A percentile compares a stretch with the other conserved stretches of the same genome.
Conservation (phyloP, 768 basidiomycete genomes). For the Boletus speciosus region DNA sequence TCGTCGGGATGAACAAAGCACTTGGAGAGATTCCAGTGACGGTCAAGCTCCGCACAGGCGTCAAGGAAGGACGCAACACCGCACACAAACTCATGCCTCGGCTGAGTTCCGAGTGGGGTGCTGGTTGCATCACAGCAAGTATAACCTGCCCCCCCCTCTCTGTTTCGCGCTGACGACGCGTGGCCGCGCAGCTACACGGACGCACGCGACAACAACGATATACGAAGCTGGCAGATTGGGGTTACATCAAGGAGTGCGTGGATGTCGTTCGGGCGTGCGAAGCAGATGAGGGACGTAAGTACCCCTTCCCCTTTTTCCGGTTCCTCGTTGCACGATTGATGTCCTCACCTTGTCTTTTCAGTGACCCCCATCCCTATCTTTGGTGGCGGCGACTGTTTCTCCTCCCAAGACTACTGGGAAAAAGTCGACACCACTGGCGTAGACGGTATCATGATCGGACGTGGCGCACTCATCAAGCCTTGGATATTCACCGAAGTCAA, state of each 20-base stretch:
- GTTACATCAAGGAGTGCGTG: slow-evolving; percentile 86
- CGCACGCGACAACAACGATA: slow-evolving; percentile 94
- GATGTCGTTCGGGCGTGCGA: slow-evolving; percentile 70
- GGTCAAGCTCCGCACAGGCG: slow-evolving; percentile 88
- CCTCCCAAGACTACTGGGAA: slow-evolving; percentile 77
- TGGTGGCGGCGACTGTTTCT: slow-evolving; percentile 95
- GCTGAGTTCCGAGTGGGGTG: slow-evolving; percentile 51
- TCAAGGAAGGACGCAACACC: slow-evolving; percentile 82
- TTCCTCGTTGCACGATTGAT: not conserved
- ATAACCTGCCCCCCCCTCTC: not conserved
- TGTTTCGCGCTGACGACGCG: not conserved
- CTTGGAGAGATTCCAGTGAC: slow-evolving; percentile 91
- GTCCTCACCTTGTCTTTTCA: slow-evolving; percentile 23
- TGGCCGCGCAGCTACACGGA: slow-evolving; percentile 74
- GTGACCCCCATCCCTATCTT: slow-evolving; percentile 91
- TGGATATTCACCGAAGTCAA: slow-evolving; percentile 97
- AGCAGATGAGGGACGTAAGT: slow-evolving; percentile 67
- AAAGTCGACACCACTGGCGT: slow-evolving; percentile 77
- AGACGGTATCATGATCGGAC: slow-evolving; percentile 92
- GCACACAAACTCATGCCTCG: slow-evolving; percentile 91
- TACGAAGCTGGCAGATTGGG: slow-evolving; percentile 89
- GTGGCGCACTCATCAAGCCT: slow-evolving; percentile 94
- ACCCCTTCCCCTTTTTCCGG: not conserved
- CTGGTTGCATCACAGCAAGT: slow-evolving; percentile 42
- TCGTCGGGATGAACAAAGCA: slow-evolving; percentile 88